Evolutionary conservation across 208 protist genomes (phyloP), one percentile per base, ranked within the genome.

Genomic region (Trypanosoma vivax): DNA sequence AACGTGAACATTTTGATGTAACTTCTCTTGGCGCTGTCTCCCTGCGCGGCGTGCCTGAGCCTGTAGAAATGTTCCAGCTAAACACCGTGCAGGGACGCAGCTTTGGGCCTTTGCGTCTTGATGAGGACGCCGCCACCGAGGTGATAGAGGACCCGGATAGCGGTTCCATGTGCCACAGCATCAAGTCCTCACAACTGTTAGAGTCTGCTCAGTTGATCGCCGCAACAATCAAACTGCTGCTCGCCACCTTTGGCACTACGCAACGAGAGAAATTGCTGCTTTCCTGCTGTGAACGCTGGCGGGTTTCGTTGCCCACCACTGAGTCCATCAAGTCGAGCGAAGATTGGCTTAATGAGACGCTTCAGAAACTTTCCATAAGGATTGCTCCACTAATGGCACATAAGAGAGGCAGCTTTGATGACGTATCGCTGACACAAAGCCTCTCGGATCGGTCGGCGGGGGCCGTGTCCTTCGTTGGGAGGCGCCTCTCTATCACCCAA

Each of bases 11-110:
- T 23, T 25, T 62, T 21, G 21, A 50, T 29, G 27, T 35, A 35
- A 51, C 21, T 0, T 34, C 35, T 30, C 18, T 77, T 21, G 69
- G 69, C 2, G 37, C 48, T 23, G 69, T 76, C 40, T 51, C 51
- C 18, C 64, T 79, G 52, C 73, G 73, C 27, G 73, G 73, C 14
- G 73, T 79, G 49, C 62, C 73, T 43, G 57, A 62, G 40, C 51
- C 54, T 5, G 68, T 79, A 39, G 59, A 65, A 42, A 76, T 81
- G 63, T 77, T 65, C 56, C 70, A 81, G 60, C 56, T 81, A 46
- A 62, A 77, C 55, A 31, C 55, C 7, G 59, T 76, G 35, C 52
- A 40, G 2, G 73, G 73, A 7, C 73, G 73, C 25, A 16, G 30
- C 13, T 68, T 62, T 53, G 52, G 53, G 25, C 16, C 28, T 10